These are phyloP conservation scores for Colletotrichum eremochloae DNA, from an alignment of 2,329 filamentous ascomycete genomes.

Conservation along the genomic window DNA sequence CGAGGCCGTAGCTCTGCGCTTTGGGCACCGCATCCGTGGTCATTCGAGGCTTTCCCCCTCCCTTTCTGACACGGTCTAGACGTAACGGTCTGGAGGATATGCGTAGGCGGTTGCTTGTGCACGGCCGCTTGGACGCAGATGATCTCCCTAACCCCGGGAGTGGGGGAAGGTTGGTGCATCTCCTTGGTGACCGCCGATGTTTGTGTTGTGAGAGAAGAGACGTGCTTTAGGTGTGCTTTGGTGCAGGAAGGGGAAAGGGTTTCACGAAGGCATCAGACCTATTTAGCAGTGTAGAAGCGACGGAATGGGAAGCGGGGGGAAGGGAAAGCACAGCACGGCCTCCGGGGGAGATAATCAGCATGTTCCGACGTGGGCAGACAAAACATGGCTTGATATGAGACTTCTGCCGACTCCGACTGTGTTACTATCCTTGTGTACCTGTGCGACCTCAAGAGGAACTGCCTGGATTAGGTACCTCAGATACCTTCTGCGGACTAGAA, in stretches of 20 bases:
- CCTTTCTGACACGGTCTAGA: background rate
- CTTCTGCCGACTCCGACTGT: no score
- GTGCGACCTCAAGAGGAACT: no score
- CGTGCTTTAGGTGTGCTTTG: background rate
- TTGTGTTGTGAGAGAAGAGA: background rate
- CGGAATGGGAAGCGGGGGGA: background rate
- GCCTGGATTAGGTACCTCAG: no score
- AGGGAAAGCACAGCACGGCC: conserved; percentile 13
- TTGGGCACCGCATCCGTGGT: conserved; percentile 29
- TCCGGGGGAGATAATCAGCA: background rate
- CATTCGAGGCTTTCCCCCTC: background rate
- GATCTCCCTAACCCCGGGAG: background rate
- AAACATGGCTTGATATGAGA: background rate
- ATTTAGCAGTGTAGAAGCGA: conserved; percentile 4
- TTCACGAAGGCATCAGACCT: conserved; percentile 32
- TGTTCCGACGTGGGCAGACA: background rate
- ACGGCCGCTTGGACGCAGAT: background rate
- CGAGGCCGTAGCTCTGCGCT: conserved; percentile 25
- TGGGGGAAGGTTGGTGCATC: background rate
- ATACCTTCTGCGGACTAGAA: background rate
- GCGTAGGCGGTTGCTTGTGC: conserved; percentile 1
- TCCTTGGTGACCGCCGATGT: background rate
- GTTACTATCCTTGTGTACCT: no score
- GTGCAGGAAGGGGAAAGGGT: conserved; percentile 9
- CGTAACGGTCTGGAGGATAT: background rate